Base-by-base conservation (phyloP, 2,329 filamentous ascomycete species). In the Plectosphaerella plurivora region DNA sequence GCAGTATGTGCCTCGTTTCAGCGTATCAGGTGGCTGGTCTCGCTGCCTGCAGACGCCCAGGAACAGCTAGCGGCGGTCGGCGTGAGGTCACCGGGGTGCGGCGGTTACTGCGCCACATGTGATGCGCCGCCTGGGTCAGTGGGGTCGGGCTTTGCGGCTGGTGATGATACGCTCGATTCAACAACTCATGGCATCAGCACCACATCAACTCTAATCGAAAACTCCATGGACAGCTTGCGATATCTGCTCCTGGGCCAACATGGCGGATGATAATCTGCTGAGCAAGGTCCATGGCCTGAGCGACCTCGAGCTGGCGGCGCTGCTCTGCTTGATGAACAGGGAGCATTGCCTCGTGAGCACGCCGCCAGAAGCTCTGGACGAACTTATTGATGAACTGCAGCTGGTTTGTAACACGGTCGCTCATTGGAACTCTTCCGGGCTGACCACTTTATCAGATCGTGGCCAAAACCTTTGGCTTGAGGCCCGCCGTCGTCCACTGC, bases 311-410 rank as follows among this genome's bases (percentile, higher is more conserved):
- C 82, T 97, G 54, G 94, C 93, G 22, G 74, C 88, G 14, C 78
- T 97, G 41, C 81, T 97, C 49, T 92, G 88, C 65, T 81, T 97
- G 49, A 79, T 91, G 56, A 84, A 86, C 54, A 81, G 86, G 59
- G 89, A 96, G 68, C 92, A 97, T 68, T 96, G 91, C 72, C 84
- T 97, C 61, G 84, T 97, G 63, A 87, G 91, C 69, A 88, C 89
- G 15, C 81, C 85, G 3, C 67, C 73, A 5, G 73, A 81, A 36
- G 72, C 75, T 50, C 71, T 93, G 52, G 78, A 88, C 66, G 79
- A 85, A 58, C 75, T 96, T n/a, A 78, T 86, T 44, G 78, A 83
- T 50, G 91, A 96, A 68, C 74, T 96, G 20, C 79, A 82, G 57
- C 73, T 94, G 64, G 88, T 90, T 70, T 41, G 64, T 53, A 22